Percentiles rank a stretch among this genome's conserved stretches.
These are phyloP conservation scores for Ascoidea asiatica DNA, from an alignment of 805 yeast genomes.

Conservation along the genomic window DNA sequence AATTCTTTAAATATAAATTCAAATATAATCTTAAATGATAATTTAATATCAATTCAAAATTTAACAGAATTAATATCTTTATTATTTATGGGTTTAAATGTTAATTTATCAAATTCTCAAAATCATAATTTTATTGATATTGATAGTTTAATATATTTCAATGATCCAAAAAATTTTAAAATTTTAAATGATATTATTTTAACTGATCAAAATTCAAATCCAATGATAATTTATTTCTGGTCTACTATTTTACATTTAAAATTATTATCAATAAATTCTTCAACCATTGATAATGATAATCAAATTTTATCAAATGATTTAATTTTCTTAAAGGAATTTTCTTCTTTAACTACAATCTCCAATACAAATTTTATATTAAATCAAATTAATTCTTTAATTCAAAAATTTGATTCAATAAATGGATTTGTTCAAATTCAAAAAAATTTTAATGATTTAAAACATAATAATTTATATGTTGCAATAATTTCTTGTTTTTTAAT, in stretches of 20 bases:
- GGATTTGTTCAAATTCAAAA: conserved; percentile 31
- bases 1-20: neutral
- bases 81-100: conserved; percentile 42
- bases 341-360: conserved; percentile 6
- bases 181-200: conserved; percentile 22
- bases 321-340: conserved; percentile 1
- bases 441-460: conserved; percentile 28
- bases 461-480: conserved; percentile 38
- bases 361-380: neutral
- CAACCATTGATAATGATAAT: conserved; percentile 14
- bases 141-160: conserved; percentile 20
- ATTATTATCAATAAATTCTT: conserved; percentile 28
- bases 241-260: conserved; percentile 44
- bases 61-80: conserved; percentile 36
- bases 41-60: conserved; percentile 23
- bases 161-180: conserved; percentile 24
- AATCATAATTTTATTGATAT: conserved; percentile 10
- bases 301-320: conserved; percentile 1
- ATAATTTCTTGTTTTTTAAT: conserved; percentile 23
- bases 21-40: conserved; percentile 9
- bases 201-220: conserved; percentile 24
- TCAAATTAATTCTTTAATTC: conserved; percentile 8
- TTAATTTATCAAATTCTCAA: conserved; percentile 28
- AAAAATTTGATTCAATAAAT: conserved; percentile 23
- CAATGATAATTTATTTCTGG: conserved; percentile 54